Evolutionary conservation across 441 rosid species (phyloP).

Genomic region (Mallotus japonicus): DNA sequence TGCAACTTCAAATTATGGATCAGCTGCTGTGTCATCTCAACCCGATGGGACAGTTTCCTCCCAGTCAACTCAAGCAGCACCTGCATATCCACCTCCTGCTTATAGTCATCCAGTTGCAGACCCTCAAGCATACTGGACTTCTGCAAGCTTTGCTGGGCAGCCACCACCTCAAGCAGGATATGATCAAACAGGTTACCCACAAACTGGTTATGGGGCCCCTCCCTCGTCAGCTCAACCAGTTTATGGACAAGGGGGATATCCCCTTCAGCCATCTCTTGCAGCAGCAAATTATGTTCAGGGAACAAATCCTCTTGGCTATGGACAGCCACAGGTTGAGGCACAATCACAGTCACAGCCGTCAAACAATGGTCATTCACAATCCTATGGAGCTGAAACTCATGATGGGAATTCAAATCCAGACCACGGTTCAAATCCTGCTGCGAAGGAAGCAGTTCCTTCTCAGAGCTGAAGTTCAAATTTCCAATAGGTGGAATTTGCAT

Average conservation of each 20-base stretch:
- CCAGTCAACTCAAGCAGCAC: slow-evolving; percentile 18
- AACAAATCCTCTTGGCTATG: slow-evolving; percentile 12
- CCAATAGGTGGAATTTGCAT: too few relatives aligned
- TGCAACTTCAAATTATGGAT: slow-evolving; percentile 18
- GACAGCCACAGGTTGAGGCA: slow-evolving; percentile 13
- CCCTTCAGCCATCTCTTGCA: slow-evolving; percentile 19
- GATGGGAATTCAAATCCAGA: slow-evolving; percentile 14
- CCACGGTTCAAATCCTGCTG: slow-evolving; percentile 9
- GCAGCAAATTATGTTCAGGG: slow-evolving; percentile 19
- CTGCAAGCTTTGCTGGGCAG: slow-evolving; percentile 15
- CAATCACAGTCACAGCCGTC: slow-evolving; percentile 13
- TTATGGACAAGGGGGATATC: slow-evolving; percentile 29
- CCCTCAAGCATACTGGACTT: slow-evolving; percentile 23
- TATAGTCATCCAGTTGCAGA: slow-evolving; percentile 18
- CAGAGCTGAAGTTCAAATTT: slow-evolving; percentile 9
- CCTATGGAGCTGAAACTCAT: slow-evolving; percentile 22
- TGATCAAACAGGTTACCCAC: slow-evolving; percentile 25
- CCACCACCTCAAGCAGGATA: slow-evolving; percentile 20
- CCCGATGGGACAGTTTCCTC: slow-evolving; percentile 16
- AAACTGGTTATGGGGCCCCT: slow-evolving; percentile 17
- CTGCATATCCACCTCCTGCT: slow-evolving; percentile 19
- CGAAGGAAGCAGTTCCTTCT: slow-evolving; percentile 14
- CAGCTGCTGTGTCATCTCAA: slow-evolving; percentile 14
- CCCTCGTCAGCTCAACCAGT: slow-evolving; percentile 9
- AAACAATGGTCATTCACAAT: slow-evolving; percentile 23